Evolutionary conservation across 768 basidiomycete genomes (phyloP).

Genomic region (Leucocoprinus birnbaumii): DNA sequence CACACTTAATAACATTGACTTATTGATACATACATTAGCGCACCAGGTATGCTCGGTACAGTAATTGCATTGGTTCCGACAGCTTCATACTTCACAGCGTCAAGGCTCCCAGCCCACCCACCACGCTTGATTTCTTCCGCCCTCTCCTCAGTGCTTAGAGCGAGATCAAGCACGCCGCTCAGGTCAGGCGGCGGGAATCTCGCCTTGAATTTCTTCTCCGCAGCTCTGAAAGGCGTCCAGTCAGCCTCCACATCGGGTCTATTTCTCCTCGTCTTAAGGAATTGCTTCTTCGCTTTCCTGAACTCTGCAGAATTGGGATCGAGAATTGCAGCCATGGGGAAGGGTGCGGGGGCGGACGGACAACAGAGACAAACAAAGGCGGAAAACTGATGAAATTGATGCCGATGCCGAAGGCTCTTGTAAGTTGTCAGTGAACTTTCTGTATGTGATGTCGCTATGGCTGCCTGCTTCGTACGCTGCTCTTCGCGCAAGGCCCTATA

Average conservation of each 20-base stretch:
- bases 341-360: conserved; percentile 22
- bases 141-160: conserved; percentile 38
- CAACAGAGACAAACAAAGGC: conserved; percentile 31
- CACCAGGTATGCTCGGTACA: conserved; percentile 59
- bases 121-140: conserved; percentile 40
- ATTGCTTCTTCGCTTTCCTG: conserved; percentile 56
- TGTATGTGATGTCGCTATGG: conserved; percentile 68
- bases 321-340: conserved; percentile 24
- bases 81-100: conserved; percentile 30
- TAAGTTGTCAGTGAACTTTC: background rate
- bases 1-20: background rate
- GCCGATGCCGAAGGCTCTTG: background rate
- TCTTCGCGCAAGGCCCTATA: conserved; percentile 38
- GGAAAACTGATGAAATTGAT: background rate
- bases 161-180: conserved; percentile 64
- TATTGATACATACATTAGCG: conserved; percentile 16
- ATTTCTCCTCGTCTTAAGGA: conserved; percentile 59
- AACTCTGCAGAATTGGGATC: conserved; percentile 49
- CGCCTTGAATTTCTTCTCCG: conserved; percentile 80
- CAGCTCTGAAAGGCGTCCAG: conserved; percentile 62
- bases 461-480: conserved; percentile 47
- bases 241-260: conserved; percentile 36
- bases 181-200: conserved; percentile 78
- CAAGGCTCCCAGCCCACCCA: conserved; percentile 43
- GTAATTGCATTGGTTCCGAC: conserved; percentile 37